Conservation (phyloP, 495 filamentous ascomycete species). For the Aspergillus olivimuriae region DNA sequence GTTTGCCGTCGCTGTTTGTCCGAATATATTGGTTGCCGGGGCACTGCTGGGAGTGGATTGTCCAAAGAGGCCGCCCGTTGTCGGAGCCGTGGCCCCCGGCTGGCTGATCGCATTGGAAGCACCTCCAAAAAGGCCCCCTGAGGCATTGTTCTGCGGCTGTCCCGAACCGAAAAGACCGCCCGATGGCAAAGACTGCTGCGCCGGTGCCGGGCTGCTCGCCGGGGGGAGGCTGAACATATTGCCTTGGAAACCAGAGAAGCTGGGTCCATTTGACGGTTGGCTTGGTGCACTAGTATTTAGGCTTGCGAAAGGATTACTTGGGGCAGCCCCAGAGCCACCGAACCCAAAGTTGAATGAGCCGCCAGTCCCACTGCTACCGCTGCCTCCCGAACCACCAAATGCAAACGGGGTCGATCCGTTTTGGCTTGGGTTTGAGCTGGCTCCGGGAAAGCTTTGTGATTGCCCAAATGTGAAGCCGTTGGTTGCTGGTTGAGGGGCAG, state of each 20-base stretch:
- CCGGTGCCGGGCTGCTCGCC: constrained; percentile 11
- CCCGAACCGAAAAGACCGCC: constrained; percentile 17
- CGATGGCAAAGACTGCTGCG: constrained; percentile 17
- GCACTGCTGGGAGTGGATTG: constrained; percentile 13
- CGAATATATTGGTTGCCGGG: constrained; percentile 19
- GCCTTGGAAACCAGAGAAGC: constrained; percentile 26
- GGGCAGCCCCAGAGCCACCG: constrained; percentile 13
- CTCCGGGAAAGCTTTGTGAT: constrained; percentile 42
- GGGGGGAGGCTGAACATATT: constrained; percentile 28
- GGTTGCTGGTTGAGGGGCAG: constrained; percentile 20
- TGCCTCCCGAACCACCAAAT: constrained; percentile 26
- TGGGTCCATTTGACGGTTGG: constrained; percentile 13
- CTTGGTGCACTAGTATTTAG: constrained; percentile 16
- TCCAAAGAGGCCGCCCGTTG: constrained; percentile 22
- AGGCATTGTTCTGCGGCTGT: constrained; percentile 9
- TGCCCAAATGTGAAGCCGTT: constrained; percentile 41
- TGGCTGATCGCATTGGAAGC: constrained; percentile 15
- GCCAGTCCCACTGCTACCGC: constrained; percentile 14
- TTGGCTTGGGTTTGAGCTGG: constrained; percentile 22
- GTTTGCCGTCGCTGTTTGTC: constrained; percentile 12
- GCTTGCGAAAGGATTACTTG: constrained; percentile 37
- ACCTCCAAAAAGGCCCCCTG: constrained; percentile 17
- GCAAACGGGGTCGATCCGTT: constrained; percentile 32
- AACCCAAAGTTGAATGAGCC: constrained; percentile 36
- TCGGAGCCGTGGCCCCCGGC: constrained; percentile 6